Evolutionary conservation across 129 eudicot species (phyloP), one percentile per base, ranked within the genome.

Genomic region (Tanacetum coccineum): DNA sequence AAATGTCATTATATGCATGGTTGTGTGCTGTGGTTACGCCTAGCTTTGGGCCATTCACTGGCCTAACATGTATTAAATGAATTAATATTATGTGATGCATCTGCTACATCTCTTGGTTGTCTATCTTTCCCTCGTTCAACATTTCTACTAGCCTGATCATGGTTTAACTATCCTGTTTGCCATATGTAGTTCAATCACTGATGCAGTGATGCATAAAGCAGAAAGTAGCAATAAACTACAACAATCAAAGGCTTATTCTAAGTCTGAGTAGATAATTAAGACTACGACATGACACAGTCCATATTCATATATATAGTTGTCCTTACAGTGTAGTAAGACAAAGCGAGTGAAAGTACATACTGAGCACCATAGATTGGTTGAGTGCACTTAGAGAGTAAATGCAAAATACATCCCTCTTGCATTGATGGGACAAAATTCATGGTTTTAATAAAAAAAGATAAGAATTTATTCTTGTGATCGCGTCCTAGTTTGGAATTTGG

Each of bases 361-460:
- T 32, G 49, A n/a, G 14, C 26, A 36, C 47, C 49, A 20, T 36
- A 22, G 26, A 53, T 53, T 2, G 8, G 26, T n/a, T 13, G 17
- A 30, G 47, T 60, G 66, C 66, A 60, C 66, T 60, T 36, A 9
- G 13, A 45, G 28, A 12, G 47, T 60, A 30, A 30, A 60, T 60
- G 26, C 7, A 1, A 30, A 8, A 13, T 17, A 19, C 14, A 60
- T 4, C 48, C 26, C 66, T n/a, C 13, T n/a, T 30, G 22, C 39
- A 61, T 61, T 25, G 30, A 36, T 15, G 32, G 26, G 66, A 36
- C 66, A 61, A 61, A 32, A n/a, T 36, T 9, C 14, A 62, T 42
- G 52, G 51, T 42, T 40, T 62, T 42, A 42, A 36, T 36, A 9
- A 36, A 36, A n/a, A 9, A 62, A 62, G 51, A 42, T 62, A 22